Conservation (phyloP, 2,329 filamentous ascomycete species). For the Trichoderma sp. region DNA sequence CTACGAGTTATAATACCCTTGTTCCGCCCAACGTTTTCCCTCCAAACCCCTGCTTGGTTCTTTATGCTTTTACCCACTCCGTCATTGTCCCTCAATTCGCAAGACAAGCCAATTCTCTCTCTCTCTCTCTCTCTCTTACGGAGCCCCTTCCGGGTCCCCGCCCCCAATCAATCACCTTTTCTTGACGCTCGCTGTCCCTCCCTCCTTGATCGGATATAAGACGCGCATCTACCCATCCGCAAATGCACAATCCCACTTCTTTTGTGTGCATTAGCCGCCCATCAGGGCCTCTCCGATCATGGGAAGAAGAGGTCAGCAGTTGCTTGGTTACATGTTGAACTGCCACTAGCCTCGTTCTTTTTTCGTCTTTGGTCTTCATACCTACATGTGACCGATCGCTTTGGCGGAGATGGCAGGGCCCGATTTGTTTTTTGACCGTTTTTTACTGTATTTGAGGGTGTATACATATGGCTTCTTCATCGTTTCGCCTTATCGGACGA, state of each 20-base stretch:
- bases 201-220: background rate
- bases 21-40: background rate
- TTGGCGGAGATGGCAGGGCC: background rate
- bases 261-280: slow-evolving; percentile 1
- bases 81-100: background rate
- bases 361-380: background rate
- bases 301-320: background rate
- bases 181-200: background rate
- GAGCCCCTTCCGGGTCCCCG: background rate
- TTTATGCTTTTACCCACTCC: background rate
- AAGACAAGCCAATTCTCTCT: background rate
- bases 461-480: background rate
- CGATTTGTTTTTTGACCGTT: background rate
- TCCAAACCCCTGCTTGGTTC: background rate
- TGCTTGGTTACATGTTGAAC: background rate
- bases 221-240: background rate
- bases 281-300: background rate
- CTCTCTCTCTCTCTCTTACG: background rate
- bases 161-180: background rate
- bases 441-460: background rate
- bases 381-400: slow-evolving; percentile 2
- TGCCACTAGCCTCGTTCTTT: background rate
- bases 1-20: background rate
- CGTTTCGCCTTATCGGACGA: background rate
- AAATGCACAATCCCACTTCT: background rate